phyloP scores from a whole-genome alignment of 495 filamentous ascomycete species.

The Lepidopterella palustris region DNA sequence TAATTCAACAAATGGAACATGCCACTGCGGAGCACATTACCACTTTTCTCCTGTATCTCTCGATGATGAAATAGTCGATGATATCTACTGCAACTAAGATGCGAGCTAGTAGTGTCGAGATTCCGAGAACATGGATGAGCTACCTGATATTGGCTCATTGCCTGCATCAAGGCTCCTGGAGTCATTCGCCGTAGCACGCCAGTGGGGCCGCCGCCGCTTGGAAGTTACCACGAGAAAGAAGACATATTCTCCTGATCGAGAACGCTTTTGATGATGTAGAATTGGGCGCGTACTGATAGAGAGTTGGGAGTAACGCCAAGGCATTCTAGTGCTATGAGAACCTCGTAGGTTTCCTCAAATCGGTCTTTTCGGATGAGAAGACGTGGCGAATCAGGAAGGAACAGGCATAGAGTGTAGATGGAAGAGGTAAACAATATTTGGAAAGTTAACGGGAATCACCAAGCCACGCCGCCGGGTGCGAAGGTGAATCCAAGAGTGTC shows the following conservation, averaged over 20 bases:
- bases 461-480: slow-evolving; percentile 21
- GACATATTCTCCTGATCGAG: slow-evolving; percentile 31
- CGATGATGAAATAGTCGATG: slow-evolving; percentile 37
- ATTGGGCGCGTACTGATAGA: slow-evolving; percentile 26
- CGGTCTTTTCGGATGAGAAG: slow-evolving; percentile 33
- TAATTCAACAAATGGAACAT: slow-evolving; percentile 33
- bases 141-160: slow-evolving; percentile 31
- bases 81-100: slow-evolving; percentile 30
- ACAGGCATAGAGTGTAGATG: slow-evolving; percentile 21
- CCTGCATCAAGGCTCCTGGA: slow-evolving; percentile 33
- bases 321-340: slow-evolving; percentile 30
- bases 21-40: slow-evolving; percentile 33
- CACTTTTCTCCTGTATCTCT: slow-evolving; percentile 28
- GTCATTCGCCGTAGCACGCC: slow-evolving; percentile 31
- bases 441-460: slow-evolving; percentile 29
- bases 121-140: slow-evolving; percentile 31
- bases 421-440: slow-evolving; percentile 27
- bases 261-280: slow-evolving; percentile 34
- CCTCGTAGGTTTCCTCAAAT: slow-evolving; percentile 33
- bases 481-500: slow-evolving; percentile 25
- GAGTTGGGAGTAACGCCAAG: slow-evolving; percentile 20
- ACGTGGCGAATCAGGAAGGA: slow-evolving; percentile 33
- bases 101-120: slow-evolving; percentile 24
- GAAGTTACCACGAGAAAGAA: slow-evolving; percentile 31
- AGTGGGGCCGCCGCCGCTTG: slow-evolving; percentile 28